Percentiles rank a stretch among this genome's conserved stretches.
These are phyloP conservation scores for Crucihimalaya himalaica DNA, from an alignment of 345 rosid species.

Conservation along the genomic window DNA sequence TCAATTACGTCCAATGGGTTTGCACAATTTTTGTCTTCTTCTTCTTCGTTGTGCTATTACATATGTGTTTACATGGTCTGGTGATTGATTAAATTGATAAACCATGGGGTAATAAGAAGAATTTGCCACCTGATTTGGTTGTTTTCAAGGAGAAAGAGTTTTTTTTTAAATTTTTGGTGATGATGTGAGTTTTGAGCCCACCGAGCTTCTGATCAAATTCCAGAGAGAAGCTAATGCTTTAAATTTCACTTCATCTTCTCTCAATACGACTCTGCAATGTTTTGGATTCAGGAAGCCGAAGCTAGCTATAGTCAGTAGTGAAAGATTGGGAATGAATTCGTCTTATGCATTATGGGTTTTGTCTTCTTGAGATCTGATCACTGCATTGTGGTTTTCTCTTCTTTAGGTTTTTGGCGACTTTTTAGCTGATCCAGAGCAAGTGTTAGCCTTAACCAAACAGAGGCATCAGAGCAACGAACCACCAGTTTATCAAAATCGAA, in stretches of 20 bases:
- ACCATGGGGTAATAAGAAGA: constrained; percentile 33
- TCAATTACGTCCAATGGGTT: constrained; percentile 73
- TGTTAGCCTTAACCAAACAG: no score
- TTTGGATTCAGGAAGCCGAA: constrained; percentile 72
- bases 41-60: constrained; percentile 60
- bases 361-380: constrained; percentile 16
- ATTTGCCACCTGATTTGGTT: constrained; percentile 48
- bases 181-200: constrained; percentile 56
- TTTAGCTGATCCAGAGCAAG: constrained; percentile 75
- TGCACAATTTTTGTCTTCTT: constrained; percentile 62
- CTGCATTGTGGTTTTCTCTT: constrained; percentile 15
- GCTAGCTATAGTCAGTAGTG: constrained; percentile 76
- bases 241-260: constrained; percentile 44
- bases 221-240: constrained; percentile 44
- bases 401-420: constrained; percentile 77
- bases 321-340: background rate
- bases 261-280: constrained; percentile 55
- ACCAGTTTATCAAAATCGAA: no score
- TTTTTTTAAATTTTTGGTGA: constrained; percentile 73
- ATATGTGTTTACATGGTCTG: constrained; percentile 68
- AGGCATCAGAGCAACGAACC: no score
- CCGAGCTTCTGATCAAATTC: constrained; percentile 56
- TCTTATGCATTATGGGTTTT: constrained; percentile 12
- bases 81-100: constrained; percentile 57
- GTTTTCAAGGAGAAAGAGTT: constrained; percentile 58